Percentiles rank a stretch among this genome's conserved stretches.
Evolutionary conservation across 495 filamentous ascomycete species (phyloP).

Genomic region (Hypoxylon trugodes): DNA sequence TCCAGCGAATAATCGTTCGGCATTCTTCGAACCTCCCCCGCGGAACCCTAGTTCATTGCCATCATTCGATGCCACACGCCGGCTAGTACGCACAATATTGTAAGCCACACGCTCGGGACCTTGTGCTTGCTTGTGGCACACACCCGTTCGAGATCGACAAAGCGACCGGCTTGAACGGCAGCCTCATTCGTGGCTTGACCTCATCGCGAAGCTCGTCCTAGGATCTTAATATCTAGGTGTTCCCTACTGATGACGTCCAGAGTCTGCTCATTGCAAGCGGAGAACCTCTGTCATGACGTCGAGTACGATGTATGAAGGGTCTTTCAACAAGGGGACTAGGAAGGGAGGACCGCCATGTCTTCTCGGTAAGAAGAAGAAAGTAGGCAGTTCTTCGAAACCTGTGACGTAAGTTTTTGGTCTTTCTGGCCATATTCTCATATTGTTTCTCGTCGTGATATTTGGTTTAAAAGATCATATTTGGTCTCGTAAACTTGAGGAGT

Average conservation of each 20-base stretch:
- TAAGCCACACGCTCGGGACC: conserved; percentile 28
- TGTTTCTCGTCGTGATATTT: not conserved
- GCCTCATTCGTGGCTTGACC: conserved; percentile 41
- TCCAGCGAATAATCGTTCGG: conserved; percentile 13
- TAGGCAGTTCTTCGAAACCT: conserved; percentile 1
- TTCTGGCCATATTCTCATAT: not conserved
- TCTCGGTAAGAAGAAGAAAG: not conserved
- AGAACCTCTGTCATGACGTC: conserved; percentile 40
- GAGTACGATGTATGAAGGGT: conserved; percentile 26
- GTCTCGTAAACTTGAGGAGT: not conserved
- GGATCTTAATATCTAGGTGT: conserved; percentile 26
- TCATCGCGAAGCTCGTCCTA: conserved; percentile 21
- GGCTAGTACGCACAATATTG: not conserved
- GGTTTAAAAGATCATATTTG: conserved; percentile 26
- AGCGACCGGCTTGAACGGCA: conserved; percentile 5
- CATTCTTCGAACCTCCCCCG: not conserved
- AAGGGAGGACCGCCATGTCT: not conserved
- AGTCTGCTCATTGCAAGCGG: not conserved
- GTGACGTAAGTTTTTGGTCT: conserved; percentile 30
- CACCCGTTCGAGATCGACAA: conserved; percentile 22
- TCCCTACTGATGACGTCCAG: conserved; percentile 43
- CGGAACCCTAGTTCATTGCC: not conserved
- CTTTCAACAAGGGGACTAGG: not conserved
- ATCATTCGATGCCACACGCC: not conserved
- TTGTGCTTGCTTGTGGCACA: conserved; percentile 24